phyloP scores from a whole-genome alignment of 768 basidiomycete genomes.

The Gloeopeniophorella convolvens region DNA sequence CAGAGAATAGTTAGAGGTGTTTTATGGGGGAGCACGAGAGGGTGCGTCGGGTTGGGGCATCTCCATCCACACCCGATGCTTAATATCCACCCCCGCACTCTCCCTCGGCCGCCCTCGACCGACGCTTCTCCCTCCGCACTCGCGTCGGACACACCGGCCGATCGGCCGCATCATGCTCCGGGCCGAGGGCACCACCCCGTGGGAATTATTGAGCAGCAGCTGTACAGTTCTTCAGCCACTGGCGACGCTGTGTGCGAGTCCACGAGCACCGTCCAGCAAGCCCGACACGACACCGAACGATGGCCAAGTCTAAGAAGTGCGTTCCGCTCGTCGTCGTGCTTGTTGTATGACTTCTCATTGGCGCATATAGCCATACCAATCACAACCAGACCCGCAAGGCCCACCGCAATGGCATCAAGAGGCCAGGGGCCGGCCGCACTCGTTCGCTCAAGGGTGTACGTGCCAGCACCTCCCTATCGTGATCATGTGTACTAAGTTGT shows the following conservation, averaged over 20 bases:
- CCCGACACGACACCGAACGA: slow-evolving; percentile 32
- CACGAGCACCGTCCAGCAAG: slow-evolving; percentile 19
- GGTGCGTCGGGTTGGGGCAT: background rate
- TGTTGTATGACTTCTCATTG: slow-evolving; percentile 14
- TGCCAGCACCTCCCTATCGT: slow-evolving; percentile 53
- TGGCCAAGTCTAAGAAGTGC: slow-evolving; percentile 99
- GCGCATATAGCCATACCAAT: slow-evolving; percentile 64
- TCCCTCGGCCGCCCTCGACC: no score
- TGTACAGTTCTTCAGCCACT: slow-evolving; percentile 29
- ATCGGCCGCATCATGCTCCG: slow-evolving; percentile 9
- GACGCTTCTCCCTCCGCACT: no score
- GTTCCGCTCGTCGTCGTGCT: slow-evolving; percentile 21
- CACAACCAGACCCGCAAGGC: slow-evolving; percentile 98
- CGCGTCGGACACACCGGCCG: no score
- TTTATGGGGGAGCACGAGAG: background rate
- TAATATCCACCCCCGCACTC: no score
- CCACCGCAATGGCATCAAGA: slow-evolving; percentile 96
- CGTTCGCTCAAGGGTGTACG: slow-evolving; percentile 89
- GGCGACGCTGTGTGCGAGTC: background rate
- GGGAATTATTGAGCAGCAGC: slow-evolving; percentile 17
- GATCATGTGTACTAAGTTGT: slow-evolving; percentile 5
- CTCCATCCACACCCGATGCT: no score
- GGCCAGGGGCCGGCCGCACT: slow-evolving; percentile 63
- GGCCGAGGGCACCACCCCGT: background rate
- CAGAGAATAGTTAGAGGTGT: background rate